Conservation (phyloP, 2,329 filamentous ascomycete species). For the Ophiosphaerella narmari region DNA sequence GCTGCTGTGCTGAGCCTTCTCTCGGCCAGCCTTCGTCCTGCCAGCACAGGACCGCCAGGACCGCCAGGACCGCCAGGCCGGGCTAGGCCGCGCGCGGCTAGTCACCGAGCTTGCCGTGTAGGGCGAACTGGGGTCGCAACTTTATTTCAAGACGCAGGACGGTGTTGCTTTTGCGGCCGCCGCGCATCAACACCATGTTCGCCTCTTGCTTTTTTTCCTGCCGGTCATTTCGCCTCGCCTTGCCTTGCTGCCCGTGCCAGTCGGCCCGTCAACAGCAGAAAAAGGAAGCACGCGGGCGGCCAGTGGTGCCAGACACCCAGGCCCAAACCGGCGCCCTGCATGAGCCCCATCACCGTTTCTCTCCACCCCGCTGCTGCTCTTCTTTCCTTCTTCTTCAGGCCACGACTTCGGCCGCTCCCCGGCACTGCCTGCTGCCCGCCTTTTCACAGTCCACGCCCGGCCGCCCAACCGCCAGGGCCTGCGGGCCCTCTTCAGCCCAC, state of each 20-base stretch:
- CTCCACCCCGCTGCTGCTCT: constrained; percentile 22
- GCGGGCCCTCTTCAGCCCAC: not conserved
- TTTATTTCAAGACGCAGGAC: constrained; percentile 5
- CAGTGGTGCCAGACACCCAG: constrained; percentile 24
- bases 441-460: constrained; percentile 5
- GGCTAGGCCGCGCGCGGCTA: constrained; percentile 23
- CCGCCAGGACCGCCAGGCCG: constrained; percentile 1
- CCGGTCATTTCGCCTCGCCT: too few relatives aligned
- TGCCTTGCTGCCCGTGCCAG: too few relatives aligned
- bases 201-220: too few relatives aligned
- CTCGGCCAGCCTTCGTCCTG: too few relatives aligned
- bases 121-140: constrained; percentile 34
- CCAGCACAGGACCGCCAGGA: not conserved
- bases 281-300: constrained; percentile 16
- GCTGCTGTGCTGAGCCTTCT: too few relatives aligned
- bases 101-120: constrained; percentile 24
- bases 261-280: too few relatives aligned
- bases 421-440: constrained; percentile 9
- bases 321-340: constrained; percentile 40
- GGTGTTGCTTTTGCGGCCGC: too few relatives aligned
- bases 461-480: not conserved
- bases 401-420: constrained; percentile 16
- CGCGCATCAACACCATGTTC: too few relatives aligned
- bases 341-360: constrained; percentile 35
- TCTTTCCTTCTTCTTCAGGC: constrained; percentile 24